Percentiles rank a stretch among this genome's conserved stretches.
phyloP scores from a whole-genome alignment of 2,329 filamentous ascomycete genomes.

The Alternaria metachromatica region DNA sequence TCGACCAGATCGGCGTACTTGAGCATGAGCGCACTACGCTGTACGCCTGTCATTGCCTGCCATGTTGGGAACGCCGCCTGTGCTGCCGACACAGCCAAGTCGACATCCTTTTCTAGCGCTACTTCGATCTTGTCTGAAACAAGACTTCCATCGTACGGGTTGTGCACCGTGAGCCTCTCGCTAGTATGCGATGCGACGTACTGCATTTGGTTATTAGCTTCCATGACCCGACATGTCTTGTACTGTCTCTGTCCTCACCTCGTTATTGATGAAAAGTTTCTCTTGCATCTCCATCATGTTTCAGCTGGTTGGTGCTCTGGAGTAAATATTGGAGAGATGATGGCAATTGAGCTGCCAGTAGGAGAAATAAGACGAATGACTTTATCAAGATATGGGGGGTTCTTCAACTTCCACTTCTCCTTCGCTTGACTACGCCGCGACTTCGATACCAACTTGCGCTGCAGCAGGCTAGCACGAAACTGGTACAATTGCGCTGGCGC shows the following conservation, averaged over 20 bases:
- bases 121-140: slow-evolving; percentile 31
- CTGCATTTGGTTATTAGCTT: slow-evolving; percentile 5
- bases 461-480: not conserved
- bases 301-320: not conserved
- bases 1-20: slow-evolving; percentile 35
- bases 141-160: slow-evolving; percentile 32
- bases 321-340: not conserved
- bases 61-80: slow-evolving; percentile 32
- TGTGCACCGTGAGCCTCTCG: slow-evolving; percentile 30
- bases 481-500: not conserved
- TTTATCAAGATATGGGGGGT: not conserved
- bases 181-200: slow-evolving; percentile 32
- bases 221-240: not conserved
- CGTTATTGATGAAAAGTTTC: slow-evolving; percentile 38
- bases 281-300: slow-evolving; percentile 9
- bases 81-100: slow-evolving; percentile 34
- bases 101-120: slow-evolving; percentile 32
- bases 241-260: slow-evolving; percentile 13
- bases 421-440: not conserved
- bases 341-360: not conserved
- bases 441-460: not conserved
- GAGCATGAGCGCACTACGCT: slow-evolving; percentile 32
- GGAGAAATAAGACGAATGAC: not conserved
- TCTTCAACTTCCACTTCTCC: not conserved
- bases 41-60: slow-evolving; percentile 21